Conservation (phyloP, 257 asterid species). For the Handroanthus guayacan region DNA sequence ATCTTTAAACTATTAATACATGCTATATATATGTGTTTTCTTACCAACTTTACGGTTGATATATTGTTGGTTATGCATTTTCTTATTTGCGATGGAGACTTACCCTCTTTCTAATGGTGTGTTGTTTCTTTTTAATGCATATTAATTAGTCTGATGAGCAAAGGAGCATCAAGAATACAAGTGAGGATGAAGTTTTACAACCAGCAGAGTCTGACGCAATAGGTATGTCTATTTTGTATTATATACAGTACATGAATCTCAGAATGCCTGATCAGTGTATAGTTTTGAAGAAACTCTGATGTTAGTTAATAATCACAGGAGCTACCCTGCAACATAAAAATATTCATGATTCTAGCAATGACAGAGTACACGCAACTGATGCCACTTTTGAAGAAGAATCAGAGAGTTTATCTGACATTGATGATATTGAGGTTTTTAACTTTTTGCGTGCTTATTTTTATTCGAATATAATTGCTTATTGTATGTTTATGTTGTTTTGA, state of each 20-base stretch:
- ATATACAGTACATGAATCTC: constrained; percentile 13
- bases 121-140: constrained; percentile 29
- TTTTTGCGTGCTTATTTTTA: constrained; percentile 16
- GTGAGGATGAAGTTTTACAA: constrained; percentile 39
- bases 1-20: background rate
- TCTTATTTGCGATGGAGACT: background rate
- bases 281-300: constrained; percentile 26
- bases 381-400: constrained; percentile 66
- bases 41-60: constrained; percentile 5
- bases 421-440: constrained; percentile 72
- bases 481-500: background rate
- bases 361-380: constrained; percentile 46
- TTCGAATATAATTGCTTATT: background rate
- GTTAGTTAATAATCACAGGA: constrained; percentile 48
- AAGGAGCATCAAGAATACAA: constrained; percentile 39
- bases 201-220: constrained; percentile 40
- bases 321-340: constrained; percentile 36
- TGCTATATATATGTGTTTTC: background rate
- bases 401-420: constrained; percentile 79
- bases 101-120: constrained; percentile 11
- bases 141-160: constrained; percentile 45
- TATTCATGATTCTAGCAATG: constrained; percentile 36
- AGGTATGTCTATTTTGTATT: constrained; percentile 45
- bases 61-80: background rate
- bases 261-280: constrained; percentile 14